Evolutionary conservation across 2,329 filamentous ascomycete species (phyloP), one percentile per base, ranked within the genome.

Genomic region (Hymenoscyphus salicellus): DNA sequence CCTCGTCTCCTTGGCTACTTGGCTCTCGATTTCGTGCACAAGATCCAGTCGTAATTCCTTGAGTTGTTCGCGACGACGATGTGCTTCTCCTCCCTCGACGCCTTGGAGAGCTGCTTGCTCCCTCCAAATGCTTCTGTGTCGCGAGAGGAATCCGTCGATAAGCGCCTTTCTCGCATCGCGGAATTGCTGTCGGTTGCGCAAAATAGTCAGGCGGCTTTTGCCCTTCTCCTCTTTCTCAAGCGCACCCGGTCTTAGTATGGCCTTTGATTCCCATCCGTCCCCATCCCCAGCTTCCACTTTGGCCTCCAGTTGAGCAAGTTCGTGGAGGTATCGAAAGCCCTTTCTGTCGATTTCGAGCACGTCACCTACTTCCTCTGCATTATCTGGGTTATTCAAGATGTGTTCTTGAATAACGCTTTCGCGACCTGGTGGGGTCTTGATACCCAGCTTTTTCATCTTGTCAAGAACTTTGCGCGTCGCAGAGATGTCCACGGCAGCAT

Each of bases 401-500:
- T 60, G 49, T 20, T 60, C 43, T 70, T 61, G 17, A 71, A 78
- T 67, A 2, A 32, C 11, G 26, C 55, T 56, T 56, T 56, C 28
- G 6, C 55, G 55, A 14, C 30, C 28, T 56, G 5, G 26, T 30
- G 55, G 55, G 26, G 23, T 56, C 28, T 56, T 56, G 26, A 56
- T 56, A 56, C 5, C 30, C 7, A 30, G 23, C 23, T 43, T 68
- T 4, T 74, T 66, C 85, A 89, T 88, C n/a, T 78, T 77, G 26
- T 77, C 72, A 5, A 83, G 67, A 1, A 78, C 74, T 0, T 67
- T 70, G 16, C 75, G 72, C 3, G 77, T 74, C 52, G 83, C 83
- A 62, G 81, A 78, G 10, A 79, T 32, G 62, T 87, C 81, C 28
- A 88, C 76, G 71, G 72, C 75, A 32, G 76, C 75, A 61, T 85